Percentiles rank a stretch among this genome's conserved stretches.
Evolutionary conservation across 768 basidiomycete genomes (phyloP).

Genomic region (Russula brevipes): DNA sequence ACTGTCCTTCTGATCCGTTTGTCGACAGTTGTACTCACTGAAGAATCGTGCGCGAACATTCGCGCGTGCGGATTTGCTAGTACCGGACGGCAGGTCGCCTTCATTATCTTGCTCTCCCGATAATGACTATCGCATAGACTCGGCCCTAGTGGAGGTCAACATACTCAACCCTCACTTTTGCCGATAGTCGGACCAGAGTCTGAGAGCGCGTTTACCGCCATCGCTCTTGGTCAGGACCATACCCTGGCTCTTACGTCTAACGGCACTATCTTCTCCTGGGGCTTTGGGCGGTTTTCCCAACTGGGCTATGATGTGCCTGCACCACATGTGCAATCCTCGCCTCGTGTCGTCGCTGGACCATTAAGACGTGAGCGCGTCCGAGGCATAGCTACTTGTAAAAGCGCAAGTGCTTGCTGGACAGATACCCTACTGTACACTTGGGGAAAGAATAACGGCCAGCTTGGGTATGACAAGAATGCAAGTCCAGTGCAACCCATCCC

Average conservation of each 20-base stretch:
- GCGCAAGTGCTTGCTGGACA: conserved; percentile 88
- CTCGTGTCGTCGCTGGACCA: conserved; percentile 67
- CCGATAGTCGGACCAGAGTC: conserved; percentile 48
- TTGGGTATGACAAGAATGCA: conserved; percentile 76
- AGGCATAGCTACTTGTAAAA: conserved; percentile 84
- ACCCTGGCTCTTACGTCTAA: conserved; percentile 75
- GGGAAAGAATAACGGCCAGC: conserved; percentile 91
- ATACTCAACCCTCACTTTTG: conserved; percentile 72
- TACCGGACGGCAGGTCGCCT: conserved; percentile 63
- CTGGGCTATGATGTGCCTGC: conserved; percentile 79
- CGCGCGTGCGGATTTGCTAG: conserved; percentile 87
- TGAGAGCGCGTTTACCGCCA: conserved; percentile 49
- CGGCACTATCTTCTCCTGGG: conserved; percentile 89
- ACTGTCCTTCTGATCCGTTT: neutral
- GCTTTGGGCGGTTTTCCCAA: conserved; percentile 82
- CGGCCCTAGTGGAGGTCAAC: conserved; percentile 52
- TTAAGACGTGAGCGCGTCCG: conserved; percentile 72
- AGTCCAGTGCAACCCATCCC: conserved; percentile 75
- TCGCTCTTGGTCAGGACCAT: conserved; percentile 93
- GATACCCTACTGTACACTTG: conserved; percentile 68
- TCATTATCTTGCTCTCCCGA: neutral
- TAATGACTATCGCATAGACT: conserved; percentile 40
- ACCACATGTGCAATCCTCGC: conserved; percentile 57
- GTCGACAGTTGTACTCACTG: conserved; percentile 54
- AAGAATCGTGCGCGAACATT: conserved; percentile 66